Base-by-base conservation (phyloP, 164 flowering plant species). In the Vitis cinerea region DNA sequence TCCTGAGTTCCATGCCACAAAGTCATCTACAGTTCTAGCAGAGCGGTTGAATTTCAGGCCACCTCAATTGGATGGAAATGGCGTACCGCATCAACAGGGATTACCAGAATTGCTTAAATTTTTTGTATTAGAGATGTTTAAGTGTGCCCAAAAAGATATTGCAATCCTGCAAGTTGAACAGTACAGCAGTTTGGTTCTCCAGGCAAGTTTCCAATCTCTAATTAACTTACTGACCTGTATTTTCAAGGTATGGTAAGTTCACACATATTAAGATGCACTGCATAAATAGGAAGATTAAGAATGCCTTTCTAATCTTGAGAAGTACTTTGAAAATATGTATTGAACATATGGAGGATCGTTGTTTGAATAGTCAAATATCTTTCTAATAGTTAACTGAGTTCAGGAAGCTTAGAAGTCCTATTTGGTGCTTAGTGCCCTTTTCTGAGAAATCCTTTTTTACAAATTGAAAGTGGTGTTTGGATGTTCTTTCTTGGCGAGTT, bases 141-240 rank as follows among this genome's bases (percentile, higher is more conserved):
- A 83, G 29, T 64, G 75, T 75, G 69, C 76, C 8, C 68, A 64
- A 62, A 72, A 79, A 68, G 85, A 90, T 65, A 73, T 88, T 31
- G 68, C 73, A 56, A 67, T 61, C 61, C 61, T 92, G 70, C 86
- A 71, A 75, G 79, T 76, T 79, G 85, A 92, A 76, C 91, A 87
- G 71, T 88, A 73, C 66, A 71, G 97, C 77, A 88, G 91, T 77
- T 84, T 92, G 78, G 97, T 92, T 75, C 71, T 92, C 70, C 98
- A 94, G 98, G 98, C 70, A 83, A 66, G 82, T 71, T 50, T 54
- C 56, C 31, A 10, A 17, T 69, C n/a, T 47, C 51, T 37, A 37
- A 37, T 37, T 37, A 3, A 3, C 12, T 37, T 6, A 64, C 56
- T n/a, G 44, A 37, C 2, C 0, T 37, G 44, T 37, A 37, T 37